Percentiles rank a stretch among this genome's conserved stretches.
Evolutionary conservation across 441 rosid species (phyloP).

Genomic region (Bocquillonia castaneifolia): DNA sequence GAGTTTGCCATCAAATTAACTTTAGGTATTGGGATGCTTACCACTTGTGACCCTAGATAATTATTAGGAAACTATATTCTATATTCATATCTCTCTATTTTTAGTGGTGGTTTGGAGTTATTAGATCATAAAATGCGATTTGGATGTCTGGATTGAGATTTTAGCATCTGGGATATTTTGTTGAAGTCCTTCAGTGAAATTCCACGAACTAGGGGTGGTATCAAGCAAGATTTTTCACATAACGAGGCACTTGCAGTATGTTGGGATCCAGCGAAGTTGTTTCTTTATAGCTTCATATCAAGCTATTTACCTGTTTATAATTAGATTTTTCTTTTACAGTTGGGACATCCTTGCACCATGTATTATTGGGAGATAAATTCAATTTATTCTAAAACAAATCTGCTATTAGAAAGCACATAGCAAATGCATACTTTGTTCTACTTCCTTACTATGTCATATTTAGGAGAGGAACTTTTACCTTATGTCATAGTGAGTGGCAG

Average conservation of each 20-base stretch:
- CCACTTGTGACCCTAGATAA: neutral
- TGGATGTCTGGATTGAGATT: neutral
- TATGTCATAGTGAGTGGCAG: too few relatives aligned
- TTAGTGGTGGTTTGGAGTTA: neutral
- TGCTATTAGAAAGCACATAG: neutral
- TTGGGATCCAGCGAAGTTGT: neutral
- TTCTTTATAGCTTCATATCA: neutral
- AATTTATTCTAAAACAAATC: neutral
- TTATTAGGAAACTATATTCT: neutral
- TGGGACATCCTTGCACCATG: neutral
- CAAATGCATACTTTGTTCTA: neutral
- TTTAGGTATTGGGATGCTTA: neutral
- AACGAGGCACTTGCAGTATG: neutral
- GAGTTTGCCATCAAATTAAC: too few relatives aligned
- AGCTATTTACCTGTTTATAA: neutral
- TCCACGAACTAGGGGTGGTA: neutral
- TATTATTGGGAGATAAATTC: neutral
- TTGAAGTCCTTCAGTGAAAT: neutral
- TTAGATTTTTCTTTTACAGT: neutral
- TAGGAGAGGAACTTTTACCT: neutral
- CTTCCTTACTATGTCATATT: slow-evolving; percentile 3
- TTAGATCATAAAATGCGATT: neutral
- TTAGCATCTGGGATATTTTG: slow-evolving; percentile 2
- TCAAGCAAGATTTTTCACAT: neutral
- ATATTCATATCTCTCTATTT: neutral